Evolutionary conservation across 2,329 filamentous ascomycete species (phyloP).

Genomic region (Zalaria sp.): DNA sequence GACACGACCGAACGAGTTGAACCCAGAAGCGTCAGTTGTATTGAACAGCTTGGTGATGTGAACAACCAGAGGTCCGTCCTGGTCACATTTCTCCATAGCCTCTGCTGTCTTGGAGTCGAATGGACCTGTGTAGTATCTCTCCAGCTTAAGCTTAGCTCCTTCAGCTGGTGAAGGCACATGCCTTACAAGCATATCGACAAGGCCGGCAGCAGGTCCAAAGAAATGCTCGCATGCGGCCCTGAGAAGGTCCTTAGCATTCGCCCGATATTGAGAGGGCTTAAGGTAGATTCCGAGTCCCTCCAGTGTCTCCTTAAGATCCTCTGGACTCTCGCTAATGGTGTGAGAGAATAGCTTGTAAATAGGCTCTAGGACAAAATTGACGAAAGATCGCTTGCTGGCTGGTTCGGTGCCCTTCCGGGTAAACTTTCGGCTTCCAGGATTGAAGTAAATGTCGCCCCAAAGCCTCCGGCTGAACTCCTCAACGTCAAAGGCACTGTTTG

Average conservation of each 20-base stretch:
- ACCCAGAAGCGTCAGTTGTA: conserved; percentile 76
- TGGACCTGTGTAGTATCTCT: conserved; percentile 86
- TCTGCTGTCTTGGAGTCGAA: conserved; percentile 66
- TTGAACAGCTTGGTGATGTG: conserved; percentile 91
- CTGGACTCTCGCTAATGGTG: conserved; percentile 79
- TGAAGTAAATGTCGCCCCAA: conserved; percentile 97
- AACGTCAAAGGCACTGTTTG: conserved; percentile 43
- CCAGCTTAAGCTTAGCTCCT: conserved; percentile 60
- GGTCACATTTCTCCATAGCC: conserved; percentile 69
- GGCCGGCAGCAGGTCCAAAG: conserved; percentile 77
- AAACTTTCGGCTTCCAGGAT: conserved; percentile 78
- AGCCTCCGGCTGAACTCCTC: conserved; percentile 72
- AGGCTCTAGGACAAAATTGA: conserved; percentile 88
- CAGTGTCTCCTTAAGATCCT: conserved; percentile 68
- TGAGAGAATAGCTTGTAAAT: conserved; percentile 97
- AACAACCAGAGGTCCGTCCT: conserved; percentile 81
- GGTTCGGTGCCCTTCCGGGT: conserved; percentile 77
- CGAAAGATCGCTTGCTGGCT: conserved; percentile 69
- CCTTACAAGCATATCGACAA: conserved; percentile 88
- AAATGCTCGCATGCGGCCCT: conserved; percentile 89
- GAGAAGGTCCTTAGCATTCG: conserved; percentile 77
- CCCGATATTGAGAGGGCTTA: conserved; percentile 85
- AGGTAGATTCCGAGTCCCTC: conserved; percentile 66
- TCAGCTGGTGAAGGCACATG: conserved; percentile 80
- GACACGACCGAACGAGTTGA: conserved; percentile 80